Conservation (phyloP, 306 rosid species). For the Canavalia gladiata region DNA sequence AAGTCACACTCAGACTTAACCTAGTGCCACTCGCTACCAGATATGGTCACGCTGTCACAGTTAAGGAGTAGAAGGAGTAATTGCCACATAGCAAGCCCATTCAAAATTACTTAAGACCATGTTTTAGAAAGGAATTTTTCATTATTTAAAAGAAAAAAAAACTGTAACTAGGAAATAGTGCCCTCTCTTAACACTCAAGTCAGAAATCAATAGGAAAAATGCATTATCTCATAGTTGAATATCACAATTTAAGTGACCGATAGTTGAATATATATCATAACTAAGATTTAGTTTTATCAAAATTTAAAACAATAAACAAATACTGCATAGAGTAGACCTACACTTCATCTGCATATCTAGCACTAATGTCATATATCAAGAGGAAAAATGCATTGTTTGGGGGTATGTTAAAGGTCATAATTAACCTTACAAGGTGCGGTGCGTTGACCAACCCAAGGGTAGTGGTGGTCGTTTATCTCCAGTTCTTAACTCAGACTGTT, state of each 20-base stretch:
- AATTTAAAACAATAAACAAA: too few species aligned
- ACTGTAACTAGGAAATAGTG: too few species aligned
- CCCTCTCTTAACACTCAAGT: too few species aligned
- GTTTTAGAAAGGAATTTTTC: too few species aligned
- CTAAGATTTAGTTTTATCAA: too few species aligned
- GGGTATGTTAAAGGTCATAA: neutral
- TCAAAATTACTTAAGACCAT: too few species aligned
- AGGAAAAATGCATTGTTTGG: neutral
- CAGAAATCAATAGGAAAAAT: too few species aligned
- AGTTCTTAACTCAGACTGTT: constrained; percentile 20
- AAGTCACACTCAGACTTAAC: constrained; percentile 27
- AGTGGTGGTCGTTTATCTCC: constrained; percentile 42
- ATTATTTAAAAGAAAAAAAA: too few species aligned
- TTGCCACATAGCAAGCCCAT: neutral
- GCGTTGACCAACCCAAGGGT: constrained; percentile 52
- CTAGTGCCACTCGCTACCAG: constrained; percentile 2
- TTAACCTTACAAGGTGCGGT: constrained; percentile 1
- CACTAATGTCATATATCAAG: neutral
- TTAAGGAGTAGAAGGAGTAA: constrained; percentile 24
- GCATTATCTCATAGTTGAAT: too few species aligned
- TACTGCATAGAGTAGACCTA: too few species aligned
- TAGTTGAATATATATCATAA: too few species aligned
- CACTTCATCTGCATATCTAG: neutral
- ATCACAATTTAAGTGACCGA: too few species aligned
- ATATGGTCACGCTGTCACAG: neutral